Evolutionary conservation across 352 stramenopile genomes (phyloP).

Genomic region (Phytophthora fragariaefolia): DNA sequence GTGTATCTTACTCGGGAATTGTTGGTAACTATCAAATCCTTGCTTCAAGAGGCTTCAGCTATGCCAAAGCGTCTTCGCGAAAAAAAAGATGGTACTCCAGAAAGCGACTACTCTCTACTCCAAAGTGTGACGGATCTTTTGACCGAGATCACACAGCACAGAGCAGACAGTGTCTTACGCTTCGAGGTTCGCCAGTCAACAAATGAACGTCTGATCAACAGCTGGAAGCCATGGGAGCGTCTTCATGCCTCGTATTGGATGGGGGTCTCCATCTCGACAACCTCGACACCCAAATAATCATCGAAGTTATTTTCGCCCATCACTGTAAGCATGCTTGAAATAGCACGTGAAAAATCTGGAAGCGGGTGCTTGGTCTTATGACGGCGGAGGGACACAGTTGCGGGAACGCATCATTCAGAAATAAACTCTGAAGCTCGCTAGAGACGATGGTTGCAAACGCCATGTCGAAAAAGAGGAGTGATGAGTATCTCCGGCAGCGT

Average conservation of each 20-base stretch:
- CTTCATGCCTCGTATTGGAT: conserved; percentile 58
- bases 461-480: conserved; percentile 45
- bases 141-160: conserved; percentile 1
- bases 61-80: background rate
- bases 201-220: conserved; percentile 65
- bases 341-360: conserved; percentile 27
- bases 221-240: conserved; percentile 65
- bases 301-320: conserved; percentile 15
- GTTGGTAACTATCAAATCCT: conserved; percentile 28
- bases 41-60: conserved; percentile 25
- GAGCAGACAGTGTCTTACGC: conserved; percentile 20
- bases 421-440: conserved; percentile 7
- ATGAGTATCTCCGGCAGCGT: conserved; percentile 56
- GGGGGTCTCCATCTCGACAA: conserved; percentile 10
- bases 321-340: conserved; percentile 19
- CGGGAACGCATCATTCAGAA: conserved; percentile 18
- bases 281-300: conserved; percentile 13
- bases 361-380: conserved; percentile 27
- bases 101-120: conserved; percentile 8
- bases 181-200: conserved; percentile 48
- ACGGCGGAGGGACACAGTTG: background rate
- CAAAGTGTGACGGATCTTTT: conserved; percentile 19
- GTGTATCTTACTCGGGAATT: conserved; percentile 50
- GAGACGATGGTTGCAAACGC: conserved; percentile 24
- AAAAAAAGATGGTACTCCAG: background rate